These are phyloP conservation scores for Nymphaea thermarum DNA, from an alignment of 164 flowering plant genomes.

Conservation along the genomic window DNA sequence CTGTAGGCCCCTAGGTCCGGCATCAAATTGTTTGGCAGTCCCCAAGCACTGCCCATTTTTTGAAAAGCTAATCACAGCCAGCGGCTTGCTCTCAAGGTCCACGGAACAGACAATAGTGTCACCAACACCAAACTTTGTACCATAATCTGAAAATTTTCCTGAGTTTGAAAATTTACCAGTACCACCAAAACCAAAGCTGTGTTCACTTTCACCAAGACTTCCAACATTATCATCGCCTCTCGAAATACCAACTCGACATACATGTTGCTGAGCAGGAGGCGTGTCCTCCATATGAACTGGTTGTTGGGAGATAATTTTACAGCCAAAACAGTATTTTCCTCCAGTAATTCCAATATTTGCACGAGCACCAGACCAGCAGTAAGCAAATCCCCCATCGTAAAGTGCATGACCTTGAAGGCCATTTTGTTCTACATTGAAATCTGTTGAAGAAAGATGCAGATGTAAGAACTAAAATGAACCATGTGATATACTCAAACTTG, in stretches of 20 bases:
- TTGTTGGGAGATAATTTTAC: constrained; percentile 39
- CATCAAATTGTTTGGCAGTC: constrained; percentile 33
- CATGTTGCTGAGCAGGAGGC: constrained; percentile 34
- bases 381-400: constrained; percentile 44
- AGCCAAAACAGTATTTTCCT: constrained; percentile 59
- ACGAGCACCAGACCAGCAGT: constrained; percentile 73
- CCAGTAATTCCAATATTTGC: constrained; percentile 41
- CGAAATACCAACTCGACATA: constrained; percentile 51
- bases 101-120: constrained; percentile 50
- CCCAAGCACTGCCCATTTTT: constrained; percentile 63
- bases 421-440: constrained; percentile 40
- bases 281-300: constrained; percentile 52
- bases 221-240: constrained; percentile 42
- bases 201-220: constrained; percentile 39
- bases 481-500: no score
- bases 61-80: constrained; percentile 37
- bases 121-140: constrained; percentile 44
- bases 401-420: constrained; percentile 42
- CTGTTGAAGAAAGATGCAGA: constrained; percentile 13
- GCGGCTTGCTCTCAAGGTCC: constrained; percentile 36
- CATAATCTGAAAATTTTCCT: constrained; percentile 34
- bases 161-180: constrained; percentile 46
- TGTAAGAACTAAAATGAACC: no score
- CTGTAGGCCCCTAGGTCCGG: constrained; percentile 29
- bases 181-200: constrained; percentile 51